Percentiles rank a stretch among this genome's conserved stretches.
Evolutionary conservation across 2,329 filamentous ascomycete species (phyloP).

Genomic region (Alternaria gansuensis): DNA sequence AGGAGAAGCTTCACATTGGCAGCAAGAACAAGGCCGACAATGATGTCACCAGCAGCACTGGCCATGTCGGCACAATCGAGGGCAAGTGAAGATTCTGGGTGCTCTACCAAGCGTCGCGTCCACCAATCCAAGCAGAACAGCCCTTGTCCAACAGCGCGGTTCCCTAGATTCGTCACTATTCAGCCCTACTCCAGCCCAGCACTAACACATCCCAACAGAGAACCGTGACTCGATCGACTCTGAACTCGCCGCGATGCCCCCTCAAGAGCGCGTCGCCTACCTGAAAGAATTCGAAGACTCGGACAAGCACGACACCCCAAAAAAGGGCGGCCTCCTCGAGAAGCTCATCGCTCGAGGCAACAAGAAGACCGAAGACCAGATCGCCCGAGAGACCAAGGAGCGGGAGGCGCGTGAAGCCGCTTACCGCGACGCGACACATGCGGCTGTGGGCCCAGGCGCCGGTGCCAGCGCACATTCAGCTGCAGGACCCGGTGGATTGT

Average conservation of each 20-base stretch:
- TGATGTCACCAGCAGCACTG: constrained; percentile 22
- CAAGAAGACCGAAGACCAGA: constrained; percentile 49
- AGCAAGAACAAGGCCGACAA: constrained; percentile 44
- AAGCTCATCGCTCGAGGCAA: constrained; percentile 49
- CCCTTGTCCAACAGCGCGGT: background rate
- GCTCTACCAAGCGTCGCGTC: background rate
- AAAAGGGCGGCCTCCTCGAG: constrained; percentile 47
- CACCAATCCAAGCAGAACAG: background rate
- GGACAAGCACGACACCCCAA: constrained; percentile 43
- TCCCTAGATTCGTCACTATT: background rate
- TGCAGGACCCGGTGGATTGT: constrained; percentile 28
- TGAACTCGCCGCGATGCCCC: constrained; percentile 46
- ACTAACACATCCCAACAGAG: constrained; percentile 26
- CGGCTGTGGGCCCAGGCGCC: constrained; percentile 23
- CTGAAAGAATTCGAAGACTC: constrained; percentile 50
- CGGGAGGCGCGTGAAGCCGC: constrained; percentile 28
- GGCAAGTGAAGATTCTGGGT: constrained; percentile 22
- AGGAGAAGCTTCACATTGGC: constrained; percentile 50
- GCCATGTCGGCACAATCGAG: constrained; percentile 32
- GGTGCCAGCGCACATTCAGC: constrained; percentile 30
- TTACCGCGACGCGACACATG: constrained; percentile 27
- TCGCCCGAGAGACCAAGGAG: constrained; percentile 38
- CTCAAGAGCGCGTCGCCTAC: constrained; percentile 48
- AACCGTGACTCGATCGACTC: constrained; percentile 46
- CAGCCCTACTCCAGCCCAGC: background rate